Percentiles rank a stretch among this genome's conserved stretches.
Evolutionary conservation across 805 yeast genomes (phyloP).

Genomic region (Candida alai): DNA sequence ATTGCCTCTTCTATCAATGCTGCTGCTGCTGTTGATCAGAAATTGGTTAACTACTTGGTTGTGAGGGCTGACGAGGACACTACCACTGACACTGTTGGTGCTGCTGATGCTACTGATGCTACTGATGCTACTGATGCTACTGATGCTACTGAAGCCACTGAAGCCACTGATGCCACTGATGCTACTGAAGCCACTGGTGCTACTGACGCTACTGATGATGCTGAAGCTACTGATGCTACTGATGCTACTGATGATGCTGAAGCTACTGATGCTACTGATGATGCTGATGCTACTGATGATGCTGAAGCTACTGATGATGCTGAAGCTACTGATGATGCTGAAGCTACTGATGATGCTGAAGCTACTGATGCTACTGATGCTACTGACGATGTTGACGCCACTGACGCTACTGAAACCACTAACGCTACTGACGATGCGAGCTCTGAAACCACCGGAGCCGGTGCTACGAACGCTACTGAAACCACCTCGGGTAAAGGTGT

Average conservation of each 20-base stretch:
- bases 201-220: conserved; percentile 7
- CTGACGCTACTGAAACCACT: conserved; percentile 3
- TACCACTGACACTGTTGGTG: conserved; percentile 6
- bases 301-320: conserved; percentile 1
- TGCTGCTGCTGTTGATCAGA: conserved; percentile 2
- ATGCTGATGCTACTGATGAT: conserved; percentile 5
- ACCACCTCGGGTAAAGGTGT: conserved; percentile 4
- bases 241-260: conserved; percentile 3
- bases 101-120: conserved; percentile 1
- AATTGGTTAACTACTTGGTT: conserved; percentile 2
- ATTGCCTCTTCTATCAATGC: conserved; percentile 12
- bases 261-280: conserved; percentile 2
- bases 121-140: conserved; percentile 3
- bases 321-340: conserved; percentile 1
- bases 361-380: conserved; percentile 5
- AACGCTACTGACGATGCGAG: conserved; percentile 1
- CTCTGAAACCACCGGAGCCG: conserved; percentile 3
- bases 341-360: background rate
- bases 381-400: conserved; percentile 7
- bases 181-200: conserved; percentile 5
- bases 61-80: conserved; percentile 8
- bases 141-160: conserved; percentile 5
- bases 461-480: conserved; percentile 6
- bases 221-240: conserved; percentile 5
- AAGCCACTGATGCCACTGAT: conserved; percentile 6